These are phyloP conservation scores for Yamadazyma endophytica DNA, from an alignment of 805 yeast species.

Conservation along the genomic window DNA sequence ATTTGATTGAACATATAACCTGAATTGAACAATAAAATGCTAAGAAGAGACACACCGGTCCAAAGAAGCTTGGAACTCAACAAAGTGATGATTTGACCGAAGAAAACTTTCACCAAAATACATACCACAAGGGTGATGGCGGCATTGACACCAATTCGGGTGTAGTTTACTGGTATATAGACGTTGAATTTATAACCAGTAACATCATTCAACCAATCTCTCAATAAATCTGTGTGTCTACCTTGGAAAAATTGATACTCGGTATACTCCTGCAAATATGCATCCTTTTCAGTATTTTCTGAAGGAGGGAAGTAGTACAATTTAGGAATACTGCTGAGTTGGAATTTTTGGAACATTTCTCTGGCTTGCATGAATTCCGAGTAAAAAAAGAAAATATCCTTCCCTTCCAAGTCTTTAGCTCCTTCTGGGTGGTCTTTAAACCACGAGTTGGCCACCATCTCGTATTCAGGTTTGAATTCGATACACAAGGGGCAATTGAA, in stretches of 20 bases:
- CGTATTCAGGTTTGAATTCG: conserved; percentile 63
- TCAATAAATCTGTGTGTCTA: conserved; percentile 35
- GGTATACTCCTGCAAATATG: conserved; percentile 20
- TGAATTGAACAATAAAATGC: conserved; percentile 66
- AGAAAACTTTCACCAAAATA: conserved; percentile 22
- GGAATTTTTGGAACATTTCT: conserved; percentile 47
- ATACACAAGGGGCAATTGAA: conserved; percentile 76
- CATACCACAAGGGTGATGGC: conserved; percentile 19
- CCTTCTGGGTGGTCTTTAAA: conserved; percentile 50
- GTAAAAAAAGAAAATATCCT: conserved; percentile 58
- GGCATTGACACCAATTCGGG: conserved; percentile 31
- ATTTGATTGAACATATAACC: conserved; percentile 95
- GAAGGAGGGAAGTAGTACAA: conserved; percentile 59
- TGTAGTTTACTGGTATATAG: conserved; percentile 41
- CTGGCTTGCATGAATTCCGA: conserved; percentile 67
- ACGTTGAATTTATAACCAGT: conserved; percentile 34
- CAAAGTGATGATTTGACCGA: conserved; percentile 23
- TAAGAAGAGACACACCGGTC: conserved; percentile 63
- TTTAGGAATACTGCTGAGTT: conserved; percentile 75
- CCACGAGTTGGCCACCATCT: conserved; percentile 56
- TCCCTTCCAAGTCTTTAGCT: conserved; percentile 15
- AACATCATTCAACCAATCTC: conserved; percentile 28
- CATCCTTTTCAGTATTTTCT: conserved; percentile 24
- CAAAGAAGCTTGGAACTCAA: conserved; percentile 58
- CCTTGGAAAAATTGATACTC: conserved; percentile 48